Percentiles rank a stretch among this genome's conserved stretches.
phyloP scores from a whole-genome alignment of 257 asterid species.

The Lycium barbarum region DNA sequence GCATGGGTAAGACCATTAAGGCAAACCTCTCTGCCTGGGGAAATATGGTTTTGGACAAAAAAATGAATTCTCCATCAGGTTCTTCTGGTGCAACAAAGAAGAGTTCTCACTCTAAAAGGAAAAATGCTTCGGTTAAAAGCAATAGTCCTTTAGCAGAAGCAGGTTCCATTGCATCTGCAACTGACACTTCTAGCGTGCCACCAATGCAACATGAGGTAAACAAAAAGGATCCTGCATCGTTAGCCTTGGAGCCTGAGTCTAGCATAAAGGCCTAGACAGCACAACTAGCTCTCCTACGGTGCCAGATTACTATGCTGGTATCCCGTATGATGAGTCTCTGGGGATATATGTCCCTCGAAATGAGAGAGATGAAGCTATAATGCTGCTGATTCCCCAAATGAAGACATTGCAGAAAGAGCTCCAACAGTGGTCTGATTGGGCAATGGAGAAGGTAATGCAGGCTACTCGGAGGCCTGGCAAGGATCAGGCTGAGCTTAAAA shows the following conservation, averaged over 20 bases:
- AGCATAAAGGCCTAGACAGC: constrained; percentile 31
- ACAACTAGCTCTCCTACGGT: constrained; percentile 38
- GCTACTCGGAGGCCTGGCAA: constrained; percentile 67
- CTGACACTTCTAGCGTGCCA: constrained; percentile 22
- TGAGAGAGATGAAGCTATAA: constrained; percentile 55
- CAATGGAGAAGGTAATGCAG: constrained; percentile 75
- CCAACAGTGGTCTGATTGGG: constrained; percentile 72
- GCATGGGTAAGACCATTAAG: constrained; percentile 66
- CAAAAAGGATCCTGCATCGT: constrained; percentile 36
- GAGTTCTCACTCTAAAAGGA: constrained; percentile 46
- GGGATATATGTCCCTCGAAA: constrained; percentile 56
- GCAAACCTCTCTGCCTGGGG: constrained; percentile 74
- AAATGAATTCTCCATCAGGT: constrained; percentile 47
- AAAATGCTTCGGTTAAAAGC: constrained; percentile 36
- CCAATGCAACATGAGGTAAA: constrained; percentile 42
- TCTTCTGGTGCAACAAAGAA: constrained; percentile 49
- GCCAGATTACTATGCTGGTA: constrained; percentile 50
- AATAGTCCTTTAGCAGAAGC: constrained; percentile 41
- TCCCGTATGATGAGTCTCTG: constrained; percentile 58
- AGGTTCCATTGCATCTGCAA: constrained; percentile 32
- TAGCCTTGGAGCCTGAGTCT: constrained; percentile 34
- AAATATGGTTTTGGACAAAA: constrained; percentile 66
- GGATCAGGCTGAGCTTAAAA: constrained; percentile 68
- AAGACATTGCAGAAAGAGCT: constrained; percentile 57
- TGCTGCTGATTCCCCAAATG: constrained; percentile 49